phyloP scores from a whole-genome alignment of 1,284 basidiomycete genomes.

The Ceraceosorus guamensis region DNA sequence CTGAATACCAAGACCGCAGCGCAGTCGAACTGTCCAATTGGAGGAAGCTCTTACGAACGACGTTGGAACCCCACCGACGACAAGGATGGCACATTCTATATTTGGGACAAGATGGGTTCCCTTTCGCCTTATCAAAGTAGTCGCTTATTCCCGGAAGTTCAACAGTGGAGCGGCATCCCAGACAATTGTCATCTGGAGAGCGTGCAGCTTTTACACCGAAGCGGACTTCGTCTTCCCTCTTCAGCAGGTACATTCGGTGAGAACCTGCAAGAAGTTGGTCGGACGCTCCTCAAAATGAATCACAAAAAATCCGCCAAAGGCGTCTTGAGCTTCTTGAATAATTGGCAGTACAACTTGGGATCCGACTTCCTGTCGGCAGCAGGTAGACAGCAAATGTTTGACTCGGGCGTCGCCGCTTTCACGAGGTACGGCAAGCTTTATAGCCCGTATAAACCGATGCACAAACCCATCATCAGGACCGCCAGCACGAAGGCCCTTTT shows the following conservation, averaged over 20 bases:
- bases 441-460: conserved; percentile 22
- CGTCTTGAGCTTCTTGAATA: conserved; percentile 33
- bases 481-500: conserved; percentile 64
- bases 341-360: conserved; percentile 36
- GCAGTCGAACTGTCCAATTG: conserved; percentile 11
- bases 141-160: conserved; percentile 22
- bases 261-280: conserved; percentile 10
- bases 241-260: conserved; percentile 3
- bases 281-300: conserved; percentile 25
- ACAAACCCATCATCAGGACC: conserved; percentile 40
- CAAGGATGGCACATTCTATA: neutral
- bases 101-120: conserved; percentile 25
- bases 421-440: conserved; percentile 12
- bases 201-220: conserved; percentile 30
- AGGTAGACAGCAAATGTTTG: conserved; percentile 33
- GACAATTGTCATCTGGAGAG: conserved; percentile 24
- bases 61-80: neutral
- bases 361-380: conserved; percentile 39
- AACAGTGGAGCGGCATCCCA: conserved; percentile 10
- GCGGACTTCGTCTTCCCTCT: conserved; percentile 21
- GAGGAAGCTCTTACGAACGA: conserved; percentile 5
- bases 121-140: conserved; percentile 29
- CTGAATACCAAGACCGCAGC: too few species aligned
- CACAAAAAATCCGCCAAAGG: conserved; percentile 26
- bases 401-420: conserved; percentile 4